Percentiles rank a stretch among this genome's conserved stretches.
Evolutionary conservation across 257 asterid species (phyloP).

Genomic region (Galeopsis tetrahit): DNA sequence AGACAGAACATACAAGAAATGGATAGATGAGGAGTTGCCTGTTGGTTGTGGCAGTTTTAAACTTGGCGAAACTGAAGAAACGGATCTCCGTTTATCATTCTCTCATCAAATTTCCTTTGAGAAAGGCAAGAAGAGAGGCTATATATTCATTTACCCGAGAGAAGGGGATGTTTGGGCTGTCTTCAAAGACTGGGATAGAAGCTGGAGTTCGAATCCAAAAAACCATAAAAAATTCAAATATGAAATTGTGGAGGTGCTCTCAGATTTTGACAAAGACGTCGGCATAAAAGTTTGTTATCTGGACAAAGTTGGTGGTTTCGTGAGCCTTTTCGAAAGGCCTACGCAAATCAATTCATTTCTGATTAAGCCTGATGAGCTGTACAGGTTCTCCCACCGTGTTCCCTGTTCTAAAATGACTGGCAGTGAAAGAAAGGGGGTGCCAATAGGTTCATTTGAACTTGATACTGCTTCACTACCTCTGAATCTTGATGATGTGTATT

Average conservation of each 20-base stretch:
- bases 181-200: slow-evolving; percentile 52
- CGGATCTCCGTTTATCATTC: slow-evolving; percentile 34
- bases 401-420: slow-evolving; percentile 57
- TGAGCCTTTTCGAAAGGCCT: slow-evolving; percentile 54
- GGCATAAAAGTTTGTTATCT: slow-evolving; percentile 50
- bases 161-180: slow-evolving; percentile 71
- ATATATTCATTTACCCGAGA: slow-evolving; percentile 48
- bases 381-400: slow-evolving; percentile 56
- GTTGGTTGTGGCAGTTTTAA: slow-evolving; percentile 63
- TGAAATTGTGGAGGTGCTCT: slow-evolving; percentile 63
- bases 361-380: slow-evolving; percentile 40
- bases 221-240: slow-evolving; percentile 43
- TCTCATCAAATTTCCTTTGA: slow-evolving; percentile 55
- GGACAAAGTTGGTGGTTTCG: slow-evolving; percentile 58
- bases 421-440: slow-evolving; percentile 51
- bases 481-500: slow-evolving; percentile 43
- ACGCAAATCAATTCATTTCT: slow-evolving; percentile 21
- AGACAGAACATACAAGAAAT: slow-evolving; percentile 26
- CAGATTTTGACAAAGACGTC: slow-evolving; percentile 37
- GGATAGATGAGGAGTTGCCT: slow-evolving; percentile 53
- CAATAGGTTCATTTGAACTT: slow-evolving; percentile 60
- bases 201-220: slow-evolving; percentile 47
- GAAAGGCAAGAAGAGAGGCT: slow-evolving; percentile 41
- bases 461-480: slow-evolving; percentile 55
- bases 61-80: slow-evolving; percentile 36